These are phyloP conservation scores for Yamagishiella unicocca DNA, from an alignment of 139 green algal genomes.

Conservation along the genomic window DNA sequence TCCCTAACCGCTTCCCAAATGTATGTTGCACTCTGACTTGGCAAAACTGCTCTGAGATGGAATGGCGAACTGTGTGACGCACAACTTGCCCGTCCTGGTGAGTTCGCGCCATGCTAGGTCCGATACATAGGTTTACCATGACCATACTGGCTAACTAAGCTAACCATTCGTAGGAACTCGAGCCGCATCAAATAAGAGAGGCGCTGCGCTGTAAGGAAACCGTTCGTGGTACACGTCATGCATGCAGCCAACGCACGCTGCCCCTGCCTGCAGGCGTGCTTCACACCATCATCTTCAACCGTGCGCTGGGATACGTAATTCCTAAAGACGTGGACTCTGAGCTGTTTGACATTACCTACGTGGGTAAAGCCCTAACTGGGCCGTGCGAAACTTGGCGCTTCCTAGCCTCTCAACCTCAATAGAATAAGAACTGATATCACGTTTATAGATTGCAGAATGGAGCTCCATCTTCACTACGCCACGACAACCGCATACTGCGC, in stretches of 20 bases:
- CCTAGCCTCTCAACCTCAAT: too few species aligned
- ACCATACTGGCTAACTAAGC: background rate
- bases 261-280: conserved; percentile 71
- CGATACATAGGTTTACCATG: background rate
- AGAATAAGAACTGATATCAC: too few species aligned
- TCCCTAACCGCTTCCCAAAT: too few species aligned
- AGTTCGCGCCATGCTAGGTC: background rate
- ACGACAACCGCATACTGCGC: too few species aligned
- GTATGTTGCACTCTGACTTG: too few species aligned
- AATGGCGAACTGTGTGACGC: conserved; percentile 66
- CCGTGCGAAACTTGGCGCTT: too few species aligned
- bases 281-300: conserved; percentile 96
- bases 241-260: background rate
- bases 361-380: conserved; percentile 66
- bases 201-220: conserved; percentile 79
- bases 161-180: conserved; percentile 73
- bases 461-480: too few species aligned
- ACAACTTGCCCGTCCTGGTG: conserved; percentile 60
- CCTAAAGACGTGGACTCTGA: conserved; percentile 90
- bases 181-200: conserved; percentile 83
- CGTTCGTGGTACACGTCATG: background rate
- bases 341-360: conserved; percentile 95
- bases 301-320: conserved; percentile 86
- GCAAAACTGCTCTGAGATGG: background rate
- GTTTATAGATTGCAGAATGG: too few species aligned